phyloP scores from a whole-genome alignment of 1,139 yeast species.

The Casaregolazyma suthepensis region DNA sequence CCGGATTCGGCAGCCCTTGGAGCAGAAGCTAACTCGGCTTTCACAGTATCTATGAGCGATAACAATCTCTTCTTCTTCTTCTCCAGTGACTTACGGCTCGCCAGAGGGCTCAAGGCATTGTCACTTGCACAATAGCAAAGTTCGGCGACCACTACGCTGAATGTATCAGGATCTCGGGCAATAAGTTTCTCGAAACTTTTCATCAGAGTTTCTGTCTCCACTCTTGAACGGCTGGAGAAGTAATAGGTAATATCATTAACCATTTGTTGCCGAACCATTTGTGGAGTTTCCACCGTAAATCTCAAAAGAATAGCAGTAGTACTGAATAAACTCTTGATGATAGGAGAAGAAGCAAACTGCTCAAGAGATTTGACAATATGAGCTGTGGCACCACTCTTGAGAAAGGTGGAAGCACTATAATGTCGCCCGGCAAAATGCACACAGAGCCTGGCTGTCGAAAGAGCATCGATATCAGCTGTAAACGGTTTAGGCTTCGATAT shows the following conservation, averaged over 20 bases:
- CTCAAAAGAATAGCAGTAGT: conserved; percentile 45
- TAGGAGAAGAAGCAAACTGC: conserved; percentile 24
- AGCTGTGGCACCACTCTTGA: conserved; percentile 39
- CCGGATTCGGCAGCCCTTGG: neutral
- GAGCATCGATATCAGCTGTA: conserved; percentile 42
- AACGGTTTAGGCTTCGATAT: conserved; percentile 40
- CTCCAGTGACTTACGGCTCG: conserved; percentile 16
- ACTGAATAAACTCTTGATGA: conserved; percentile 28
- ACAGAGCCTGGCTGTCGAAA: conserved; percentile 47
- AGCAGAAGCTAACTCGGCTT: conserved; percentile 1
- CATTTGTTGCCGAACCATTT: conserved; percentile 46
- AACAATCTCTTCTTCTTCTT: conserved; percentile 12
- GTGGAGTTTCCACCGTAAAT: conserved; percentile 61
- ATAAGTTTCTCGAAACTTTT: conserved; percentile 53
- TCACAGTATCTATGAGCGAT: conserved; percentile 8
- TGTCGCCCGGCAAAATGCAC: conserved; percentile 48
- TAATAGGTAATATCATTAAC: conserved; percentile 29
- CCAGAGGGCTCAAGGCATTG: conserved; percentile 14
- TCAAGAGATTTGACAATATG: conserved; percentile 30
- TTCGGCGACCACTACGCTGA: conserved; percentile 48
- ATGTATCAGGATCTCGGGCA: conserved; percentile 52
- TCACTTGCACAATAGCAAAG: conserved; percentile 28
- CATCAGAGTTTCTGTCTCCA: conserved; percentile 49
- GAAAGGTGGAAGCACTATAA: conserved; percentile 36
- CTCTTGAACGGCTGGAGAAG: conserved; percentile 34